Percentiles rank a stretch among this genome's conserved stretches.
Conservation (phyloP, 2,329 filamentous ascomycete genomes). For the Cercospora sojina region DNA sequence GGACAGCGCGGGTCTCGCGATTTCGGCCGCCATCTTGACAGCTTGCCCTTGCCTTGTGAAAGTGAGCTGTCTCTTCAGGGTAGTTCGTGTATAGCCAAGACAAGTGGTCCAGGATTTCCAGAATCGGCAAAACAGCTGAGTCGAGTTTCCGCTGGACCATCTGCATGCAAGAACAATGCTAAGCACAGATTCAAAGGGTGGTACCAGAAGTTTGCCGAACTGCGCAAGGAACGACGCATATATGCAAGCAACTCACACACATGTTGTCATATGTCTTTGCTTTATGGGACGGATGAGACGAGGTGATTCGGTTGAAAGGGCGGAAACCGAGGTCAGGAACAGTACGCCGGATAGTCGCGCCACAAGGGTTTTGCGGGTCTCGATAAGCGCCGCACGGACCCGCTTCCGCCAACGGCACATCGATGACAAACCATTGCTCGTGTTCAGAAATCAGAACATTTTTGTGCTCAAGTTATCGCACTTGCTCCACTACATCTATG, state of each 20-base stretch:
- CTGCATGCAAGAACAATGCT: not conserved
- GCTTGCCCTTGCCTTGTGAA: not conserved
- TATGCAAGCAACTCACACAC: not conserved
- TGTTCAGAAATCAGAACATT: not conserved
- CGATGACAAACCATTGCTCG: not conserved
- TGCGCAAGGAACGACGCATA: not conserved
- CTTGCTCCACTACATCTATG: not conserved
- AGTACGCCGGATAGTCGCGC: not conserved
- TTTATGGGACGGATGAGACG: conserved; percentile 7
- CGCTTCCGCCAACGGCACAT: not conserved
- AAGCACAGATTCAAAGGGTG: not conserved
- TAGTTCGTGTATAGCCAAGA: conserved; percentile 4
- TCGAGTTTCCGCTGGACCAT: conserved; percentile 1
- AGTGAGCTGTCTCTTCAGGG: not conserved
- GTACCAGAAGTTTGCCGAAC: not conserved
- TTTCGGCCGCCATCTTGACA: conserved; percentile 18
- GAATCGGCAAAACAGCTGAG: conserved; percentile 9
- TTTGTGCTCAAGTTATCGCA: not conserved
- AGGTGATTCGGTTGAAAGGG: conserved; percentile 9
- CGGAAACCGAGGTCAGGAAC: conserved; percentile 4
- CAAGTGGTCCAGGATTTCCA: conserved; percentile 8
- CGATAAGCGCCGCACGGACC: conserved; percentile 1
- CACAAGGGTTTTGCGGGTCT: not conserved
- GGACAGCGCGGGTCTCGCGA: conserved; percentile 10
- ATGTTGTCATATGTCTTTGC: conserved; percentile 11